Evolutionary conservation across 2,329 filamentous ascomycete genomes (phyloP), one percentile per base, ranked within the genome.

Genomic region (Arthrobotrys entomopaga): DNA sequence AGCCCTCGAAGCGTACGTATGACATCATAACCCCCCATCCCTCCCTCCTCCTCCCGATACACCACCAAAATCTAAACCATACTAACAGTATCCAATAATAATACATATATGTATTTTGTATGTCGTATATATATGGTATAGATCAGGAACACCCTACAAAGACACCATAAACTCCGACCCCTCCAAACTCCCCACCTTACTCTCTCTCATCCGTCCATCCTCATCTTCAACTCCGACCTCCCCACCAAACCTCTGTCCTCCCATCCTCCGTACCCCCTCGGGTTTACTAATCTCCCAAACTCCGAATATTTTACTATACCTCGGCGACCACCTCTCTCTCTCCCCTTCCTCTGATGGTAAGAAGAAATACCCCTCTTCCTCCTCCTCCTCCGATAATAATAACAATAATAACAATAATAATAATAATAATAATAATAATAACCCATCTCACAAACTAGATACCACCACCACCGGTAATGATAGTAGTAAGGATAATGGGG

Each of bases 231-330:
- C 3, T n/a, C n/a, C 6, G 19, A n/a, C 20, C n/a, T n/a, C n/a
- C n/a, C 22, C 13, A 42, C 8, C 29, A 50, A 42, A 71, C 42
- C 3, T 34, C 34, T 20, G 89, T 90, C 88, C 89, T 0, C 91
- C 91, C 0, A 84, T 88, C 2, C 86, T 94, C 19, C 85, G 83
- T 73, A 50, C 48, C 24, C 22, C 7, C 10, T 16, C 56, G 1
- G 82, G 85, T 46, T 81, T 93, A 5, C 49, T 88, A 48, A 84
- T 94, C 77, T 85, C 82, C 79, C 91, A 94, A 82, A 90, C 89
- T 1, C 84, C 90, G 42, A 91, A 89, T 79, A 92, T 94, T 77
- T 83, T 93, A 15, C 81, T 88, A 6, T 94, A 93, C 80, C 83
- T 94, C 0, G 89, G 86, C 0, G 84, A 85, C 0, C 85, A 82